Evolutionary conservation across 176 grass and related monocot species (phyloP), one percentile per base, ranked within the genome.

Genomic region (Cenchrus purpureus): DNA sequence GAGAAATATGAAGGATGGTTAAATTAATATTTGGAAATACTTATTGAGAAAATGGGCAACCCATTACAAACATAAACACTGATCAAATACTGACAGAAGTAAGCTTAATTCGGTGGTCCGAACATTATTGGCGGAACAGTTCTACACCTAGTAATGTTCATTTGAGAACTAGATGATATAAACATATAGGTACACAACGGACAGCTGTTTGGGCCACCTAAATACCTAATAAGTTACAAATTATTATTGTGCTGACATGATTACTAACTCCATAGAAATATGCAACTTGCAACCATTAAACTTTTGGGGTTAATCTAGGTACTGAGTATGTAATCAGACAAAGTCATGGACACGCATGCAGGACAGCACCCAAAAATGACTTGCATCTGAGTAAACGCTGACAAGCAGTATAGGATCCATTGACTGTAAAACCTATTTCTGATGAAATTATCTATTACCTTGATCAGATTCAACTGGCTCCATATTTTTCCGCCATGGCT

Each of bases 401-500:
- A 46, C 64, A 11, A 10, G 0, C 17, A 79, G 25, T 22, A 71
- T 16, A 46, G 29, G 37, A 46, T 1, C 12, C 46, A 55, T 22
- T 58, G 81, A 25, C 56, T 8, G 28, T 49, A 65, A 66, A 88
- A 50, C 6, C 31, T 42, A 84, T 40, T 48, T 51, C 46, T 53
- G 45, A 54, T 68, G 42, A 44, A 80, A 53, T 0, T n/a, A 34
- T 71, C 25, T 77, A 84, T 71, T 83, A 98, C 93, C 96, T 94
- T 90, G 76, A 19, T 66, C 74, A 49, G 77, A 80, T 73, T 89
- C 86, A 68, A 90, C 7, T 51, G 74, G 86, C 56, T 60, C 85
- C 68, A 88, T 86, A 76, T 31, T 77, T 87, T 86, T 95, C 49
- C 90, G 78, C 97, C 97, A 98, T 84, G 97, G 91, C 46, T 94